These are phyloP conservation scores for Sphenostylis stenocarpa DNA, from an alignment of 306 rosid genomes.

Conservation along the genomic window DNA sequence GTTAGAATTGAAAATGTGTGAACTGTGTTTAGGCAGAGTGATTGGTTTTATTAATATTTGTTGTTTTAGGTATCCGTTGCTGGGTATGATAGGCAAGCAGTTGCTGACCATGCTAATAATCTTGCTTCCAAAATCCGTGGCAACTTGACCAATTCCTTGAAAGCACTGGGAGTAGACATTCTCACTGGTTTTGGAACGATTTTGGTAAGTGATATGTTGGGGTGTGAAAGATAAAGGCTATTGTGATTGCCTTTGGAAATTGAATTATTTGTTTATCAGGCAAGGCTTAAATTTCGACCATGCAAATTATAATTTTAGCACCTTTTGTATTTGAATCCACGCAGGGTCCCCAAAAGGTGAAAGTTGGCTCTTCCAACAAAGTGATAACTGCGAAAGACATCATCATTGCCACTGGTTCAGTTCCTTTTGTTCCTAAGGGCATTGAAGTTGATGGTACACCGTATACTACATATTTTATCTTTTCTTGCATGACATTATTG, in stretches of 20 bases:
- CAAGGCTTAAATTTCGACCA: constrained; percentile 6
- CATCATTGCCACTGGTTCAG: constrained; percentile 86
- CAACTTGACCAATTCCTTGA: constrained; percentile 75
- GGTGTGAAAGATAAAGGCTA: neutral
- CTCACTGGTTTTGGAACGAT: constrained; percentile 75
- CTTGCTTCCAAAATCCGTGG: constrained; percentile 79
- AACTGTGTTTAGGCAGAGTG: neutral
- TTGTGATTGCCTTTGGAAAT: neutral
- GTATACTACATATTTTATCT: constrained; percentile 6
- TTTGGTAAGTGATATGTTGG: constrained; percentile 49
- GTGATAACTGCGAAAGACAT: constrained; percentile 73
- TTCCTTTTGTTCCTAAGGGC: constrained; percentile 90
- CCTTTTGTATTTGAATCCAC: constrained; percentile 21
- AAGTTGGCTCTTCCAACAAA: constrained; percentile 68
- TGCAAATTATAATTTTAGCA: neutral
- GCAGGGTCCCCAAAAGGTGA: constrained; percentile 80
- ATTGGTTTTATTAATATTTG: neutral
- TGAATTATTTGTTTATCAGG: neutral
- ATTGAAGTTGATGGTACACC: constrained; percentile 82
- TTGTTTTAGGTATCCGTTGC: constrained; percentile 67
- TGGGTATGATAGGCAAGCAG: constrained; percentile 81
- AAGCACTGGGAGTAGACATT: constrained; percentile 84
- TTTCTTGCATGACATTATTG: neutral
- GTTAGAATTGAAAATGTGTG: neutral
- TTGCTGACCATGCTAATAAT: constrained; percentile 90